Evolutionary conservation across 139 green algal species (phyloP), one percentile per base, ranked within the genome.

Genomic region (Ettlia oleoabundans): DNA sequence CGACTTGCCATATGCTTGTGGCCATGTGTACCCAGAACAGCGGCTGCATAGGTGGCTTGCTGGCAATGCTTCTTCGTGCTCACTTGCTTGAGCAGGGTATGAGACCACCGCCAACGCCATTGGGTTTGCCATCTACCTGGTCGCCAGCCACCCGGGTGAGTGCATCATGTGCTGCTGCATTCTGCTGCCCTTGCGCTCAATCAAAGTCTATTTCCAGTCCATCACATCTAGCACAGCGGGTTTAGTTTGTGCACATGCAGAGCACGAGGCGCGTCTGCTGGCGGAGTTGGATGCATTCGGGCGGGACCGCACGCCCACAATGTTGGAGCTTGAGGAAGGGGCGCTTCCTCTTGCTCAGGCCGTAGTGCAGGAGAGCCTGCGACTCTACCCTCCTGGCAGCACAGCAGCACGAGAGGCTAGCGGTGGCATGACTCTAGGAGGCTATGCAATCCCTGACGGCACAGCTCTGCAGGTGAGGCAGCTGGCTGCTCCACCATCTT

Each of bases 41-140:
- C n/a, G n/a, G n/a, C n/a, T n/a, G n/a, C n/a, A n/a, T n/a, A n/a
- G n/a, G n/a, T n/a, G n/a, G n/a, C n/a, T n/a, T n/a, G n/a, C n/a
- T n/a, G n/a, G n/a, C n/a, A n/a, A n/a, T n/a, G n/a, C n/a, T n/a
- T n/a, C n/a, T n/a, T n/a, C n/a, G n/a, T n/a, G n/a, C 0, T 75
- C 24, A 22, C 38, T 35, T 35, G 21, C 18, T 40, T 38, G 24
- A 28, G 43, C 70, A 78, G 70, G 70, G 1, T 78, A 78, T 21
- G 70, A 78, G 30, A 78, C 70, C 43, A 78, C 70, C 1, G 70
- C 43, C 70, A 78, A 78, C 33, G n/a, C 33, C 9, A 3, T 78
- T 1, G 22, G 18, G 21, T 78, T 43, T 43, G 13, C 43, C 4
- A 22, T 78, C 18, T 78, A 78, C 47, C 32, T 63, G n/a, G 32